Conservation (phyloP, 257 asterid genomes). For the Penstemon davidsonii region DNA sequence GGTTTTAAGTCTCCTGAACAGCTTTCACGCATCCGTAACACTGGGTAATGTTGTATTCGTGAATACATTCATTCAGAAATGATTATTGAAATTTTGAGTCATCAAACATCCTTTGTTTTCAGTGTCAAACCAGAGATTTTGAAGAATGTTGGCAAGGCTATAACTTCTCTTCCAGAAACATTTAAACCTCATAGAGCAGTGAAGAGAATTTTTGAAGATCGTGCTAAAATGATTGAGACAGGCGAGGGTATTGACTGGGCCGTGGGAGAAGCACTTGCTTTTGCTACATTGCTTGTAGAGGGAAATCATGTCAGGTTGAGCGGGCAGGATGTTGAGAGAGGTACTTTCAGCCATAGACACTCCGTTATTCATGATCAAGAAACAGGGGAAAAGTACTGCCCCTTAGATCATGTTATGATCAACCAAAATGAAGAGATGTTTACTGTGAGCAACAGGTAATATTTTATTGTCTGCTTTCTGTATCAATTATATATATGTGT, state of each 20-base stretch:
- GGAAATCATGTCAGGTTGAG: conserved; percentile 99
- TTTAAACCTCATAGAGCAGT: conserved; percentile 93
- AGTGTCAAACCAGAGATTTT: conserved; percentile 93
- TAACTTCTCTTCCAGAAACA: conserved; percentile 73
- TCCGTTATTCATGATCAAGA: conserved; percentile 92
- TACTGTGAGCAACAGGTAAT: conserved; percentile 91
- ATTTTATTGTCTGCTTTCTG: conserved; percentile 8
- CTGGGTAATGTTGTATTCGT: conserved; percentile 60
- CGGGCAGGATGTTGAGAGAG: conserved; percentile 99
- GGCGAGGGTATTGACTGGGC: conserved; percentile 99
- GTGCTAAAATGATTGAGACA: conserved; percentile 93
- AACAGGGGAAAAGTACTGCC: conserved; percentile 84
- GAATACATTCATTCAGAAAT: background rate
- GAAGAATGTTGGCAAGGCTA: conserved; percentile 87
- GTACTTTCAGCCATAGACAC: conserved; percentile 98
- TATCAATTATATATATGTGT: background rate
- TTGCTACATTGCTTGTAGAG: conserved; percentile 92
- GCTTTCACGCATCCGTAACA: conserved; percentile 86
- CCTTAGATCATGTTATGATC: conserved; percentile 79
- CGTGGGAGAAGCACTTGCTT: conserved; percentile 96
- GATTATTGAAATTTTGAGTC: conserved; percentile 16
- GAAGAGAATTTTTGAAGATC: conserved; percentile 82
- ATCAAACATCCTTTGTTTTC: conserved; percentile 30
- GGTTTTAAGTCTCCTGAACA: conserved; percentile 98
- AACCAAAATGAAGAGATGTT: conserved; percentile 88